Base-by-base conservation (phyloP, 108 stramenopile genomes). In the Ochromonas danica region DNA sequence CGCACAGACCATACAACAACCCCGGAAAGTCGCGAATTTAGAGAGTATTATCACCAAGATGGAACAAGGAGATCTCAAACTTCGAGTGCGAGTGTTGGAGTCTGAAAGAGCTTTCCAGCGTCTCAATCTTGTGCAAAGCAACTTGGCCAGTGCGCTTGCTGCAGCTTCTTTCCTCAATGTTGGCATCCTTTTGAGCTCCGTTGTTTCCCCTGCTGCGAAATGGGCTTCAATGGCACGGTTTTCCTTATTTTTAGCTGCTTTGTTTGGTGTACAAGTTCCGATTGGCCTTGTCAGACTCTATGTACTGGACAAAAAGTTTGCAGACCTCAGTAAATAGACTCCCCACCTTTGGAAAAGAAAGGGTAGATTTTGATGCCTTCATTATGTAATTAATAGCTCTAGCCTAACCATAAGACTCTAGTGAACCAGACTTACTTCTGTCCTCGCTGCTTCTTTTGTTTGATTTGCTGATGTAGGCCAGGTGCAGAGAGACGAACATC, bases 31-130 rank as follows among this genome's bases (percentile, higher is more conserved):
- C 31, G 63, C 63, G 6, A 36, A 67, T 36, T 3, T 67, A 6
- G 27, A 28, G 10, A 25, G 10, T 3, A 35, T 67, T 3, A 10
- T 67, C 33, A 28, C 27, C 3, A 67, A 36, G 31, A 67, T 67
- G 27, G 1, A 81, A 83, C 0, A 81, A 83, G 67, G 78, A 36
- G 35, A 79, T 39, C 1, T 31, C 27, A 28, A 71, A 40, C 41
- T 81, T 78, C 61, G 82, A 70, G 65, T 81, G 42, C n/a, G 65
- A n/a, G 84, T 85, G 74, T 33, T 85, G 80, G 83, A 85, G 42
- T 42, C 79, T 35, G 83, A 84, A 72, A 81, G 83, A 25, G 79
- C 82, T 25, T 84, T 84, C 45, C 39, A 83, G 79, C 82, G 83
- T 27, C 35, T 84, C 70, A 81, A 83, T 42, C 39, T 85, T 0